phyloP scores from a whole-genome alignment of 139 green algal genomes.

The Nannochloris sp. region DNA sequence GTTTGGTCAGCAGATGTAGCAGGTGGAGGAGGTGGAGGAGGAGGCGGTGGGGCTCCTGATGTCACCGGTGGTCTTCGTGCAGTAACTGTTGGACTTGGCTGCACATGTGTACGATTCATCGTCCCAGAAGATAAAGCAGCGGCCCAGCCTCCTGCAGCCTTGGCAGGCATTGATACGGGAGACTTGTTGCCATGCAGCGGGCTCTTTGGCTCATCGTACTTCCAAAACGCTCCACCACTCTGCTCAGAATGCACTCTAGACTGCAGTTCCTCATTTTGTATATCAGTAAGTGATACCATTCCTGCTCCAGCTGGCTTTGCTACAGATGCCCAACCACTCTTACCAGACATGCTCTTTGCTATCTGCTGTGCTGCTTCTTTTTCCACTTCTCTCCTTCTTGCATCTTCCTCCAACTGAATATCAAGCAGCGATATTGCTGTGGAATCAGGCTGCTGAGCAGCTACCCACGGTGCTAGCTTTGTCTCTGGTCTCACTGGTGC shows the following conservation, averaged over 20 bases:
- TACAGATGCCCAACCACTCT: constrained; percentile 37
- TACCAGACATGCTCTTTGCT: background rate
- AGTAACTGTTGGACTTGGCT: background rate
- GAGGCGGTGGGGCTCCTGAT: background rate
- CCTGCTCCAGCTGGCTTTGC: constrained; percentile 5
- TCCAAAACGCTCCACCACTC: constrained; percentile 48
- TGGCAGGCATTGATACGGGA: background rate
- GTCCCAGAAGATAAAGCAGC: background rate
- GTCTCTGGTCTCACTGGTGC: constrained; percentile 9
- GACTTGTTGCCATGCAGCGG: background rate
- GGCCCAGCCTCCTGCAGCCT: background rate
- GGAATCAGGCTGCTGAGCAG: constrained; percentile 11
- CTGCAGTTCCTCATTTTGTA: constrained; percentile 38
- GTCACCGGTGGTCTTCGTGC: background rate
- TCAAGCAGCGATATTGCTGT: constrained; percentile 49
- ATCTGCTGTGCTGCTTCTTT: constrained; percentile 19
- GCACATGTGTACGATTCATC: background rate
- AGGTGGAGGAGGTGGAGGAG: background rate
- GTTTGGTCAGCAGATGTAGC: background rate
- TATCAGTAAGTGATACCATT: constrained; percentile 29
- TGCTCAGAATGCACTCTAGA: constrained; percentile 4
- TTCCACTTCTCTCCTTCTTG: constrained; percentile 5
- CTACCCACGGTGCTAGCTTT: constrained; percentile 53
- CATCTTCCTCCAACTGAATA: constrained; percentile 70
- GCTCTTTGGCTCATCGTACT: constrained; percentile 33